Conservation (phyloP, 345 rosid genomes). For the Toxicodendron radicans region DNA sequence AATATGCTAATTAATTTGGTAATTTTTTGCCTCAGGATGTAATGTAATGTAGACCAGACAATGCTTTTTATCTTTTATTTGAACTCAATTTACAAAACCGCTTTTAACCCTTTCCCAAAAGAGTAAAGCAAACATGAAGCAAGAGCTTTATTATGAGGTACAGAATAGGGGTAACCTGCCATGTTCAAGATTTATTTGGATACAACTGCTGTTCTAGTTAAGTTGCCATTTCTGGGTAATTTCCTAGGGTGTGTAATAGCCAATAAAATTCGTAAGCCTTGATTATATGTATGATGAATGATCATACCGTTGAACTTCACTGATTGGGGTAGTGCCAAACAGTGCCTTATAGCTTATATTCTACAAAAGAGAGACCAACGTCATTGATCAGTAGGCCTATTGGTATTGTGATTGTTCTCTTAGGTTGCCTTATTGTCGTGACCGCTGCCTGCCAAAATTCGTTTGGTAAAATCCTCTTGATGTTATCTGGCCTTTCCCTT, state of each 20-base stretch:
- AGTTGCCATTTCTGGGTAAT: too few relatives aligned
- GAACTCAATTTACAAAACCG: too few relatives aligned
- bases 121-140: too few relatives aligned
- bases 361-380: background rate
- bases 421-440: background rate
- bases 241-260: background rate
- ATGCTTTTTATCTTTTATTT: too few relatives aligned
- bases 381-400: slow-evolving; percentile 3
- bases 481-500: slow-evolving; percentile 16
- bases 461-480: background rate
- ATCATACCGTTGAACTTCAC: slow-evolving; percentile 19
- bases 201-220: too few relatives aligned
- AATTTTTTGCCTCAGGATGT: too few relatives aligned
- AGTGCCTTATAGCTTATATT: background rate
- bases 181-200: too few relatives aligned
- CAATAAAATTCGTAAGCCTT: slow-evolving; percentile 10
- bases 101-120: too few relatives aligned
- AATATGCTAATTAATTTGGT: too few relatives aligned
- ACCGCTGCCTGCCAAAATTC: slow-evolving; percentile 18
- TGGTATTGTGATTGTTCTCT: background rate
- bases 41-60: too few relatives aligned
- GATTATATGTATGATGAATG: slow-evolving; percentile 5
- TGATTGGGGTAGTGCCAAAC: slow-evolving; percentile 10
- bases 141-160: too few relatives aligned
- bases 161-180: too few relatives aligned